Evolutionary conservation across 192 early-diverging fungal species (phyloP).

Genomic region (Coemansia sp.): DNA sequence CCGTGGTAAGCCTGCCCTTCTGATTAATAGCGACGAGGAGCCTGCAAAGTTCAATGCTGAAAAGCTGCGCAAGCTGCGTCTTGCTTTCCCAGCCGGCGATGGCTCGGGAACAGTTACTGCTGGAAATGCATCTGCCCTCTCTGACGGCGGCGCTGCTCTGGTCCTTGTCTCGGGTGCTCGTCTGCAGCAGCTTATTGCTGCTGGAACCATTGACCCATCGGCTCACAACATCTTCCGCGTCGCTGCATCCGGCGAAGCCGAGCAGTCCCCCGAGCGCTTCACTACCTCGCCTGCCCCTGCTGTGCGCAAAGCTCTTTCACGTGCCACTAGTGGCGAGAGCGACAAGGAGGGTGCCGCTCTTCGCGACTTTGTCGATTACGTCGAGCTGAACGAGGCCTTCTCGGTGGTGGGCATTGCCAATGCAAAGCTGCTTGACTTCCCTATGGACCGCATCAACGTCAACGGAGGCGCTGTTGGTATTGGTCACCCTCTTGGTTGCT

Average conservation of each 20-base stretch:
- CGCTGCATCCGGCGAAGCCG: conserved; percentile 72
- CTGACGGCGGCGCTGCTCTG: conserved; percentile 76
- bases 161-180: conserved; percentile 70
- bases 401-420: conserved; percentile 84
- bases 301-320: conserved; percentile 73
- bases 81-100: conserved; percentile 78
- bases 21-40: conserved; percentile 67
- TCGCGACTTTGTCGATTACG: conserved; percentile 68
- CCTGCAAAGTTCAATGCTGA: conserved; percentile 71
- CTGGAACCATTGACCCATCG: conserved; percentile 30
- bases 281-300: conserved; percentile 74
- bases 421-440: conserved; percentile 73
- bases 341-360: conserved; percentile 50
- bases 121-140: conserved; percentile 78
- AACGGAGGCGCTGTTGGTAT: conserved; percentile 94
- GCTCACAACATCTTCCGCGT: conserved; percentile 54
- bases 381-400: conserved; percentile 86
- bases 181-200: conserved; percentile 46
- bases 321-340: conserved; percentile 51
- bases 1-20: conserved; percentile 64
- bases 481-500: conserved; percentile 98
- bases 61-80: conserved; percentile 85
- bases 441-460: conserved; percentile 81
- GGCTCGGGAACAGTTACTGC: conserved; percentile 86
- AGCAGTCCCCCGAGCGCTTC: conserved; percentile 69